Percentiles rank a stretch among this genome's conserved stretches.
These are phyloP conservation scores for Sisymbrium irio DNA, from an alignment of 345 rosid species.

Conservation along the genomic window DNA sequence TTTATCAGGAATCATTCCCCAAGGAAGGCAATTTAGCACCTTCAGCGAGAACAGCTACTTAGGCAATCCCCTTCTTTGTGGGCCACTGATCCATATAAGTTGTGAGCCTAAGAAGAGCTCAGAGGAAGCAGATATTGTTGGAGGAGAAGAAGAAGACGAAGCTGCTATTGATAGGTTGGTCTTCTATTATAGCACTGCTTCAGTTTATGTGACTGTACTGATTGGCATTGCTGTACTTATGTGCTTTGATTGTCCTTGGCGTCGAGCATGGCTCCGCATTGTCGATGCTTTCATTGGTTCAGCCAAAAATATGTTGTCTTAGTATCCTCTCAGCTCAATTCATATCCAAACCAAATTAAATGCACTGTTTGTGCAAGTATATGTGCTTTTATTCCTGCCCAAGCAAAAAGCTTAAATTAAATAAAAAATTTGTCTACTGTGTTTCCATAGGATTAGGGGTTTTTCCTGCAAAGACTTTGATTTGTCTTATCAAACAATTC, in stretches of 20 bases:
- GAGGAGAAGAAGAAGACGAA: background rate
- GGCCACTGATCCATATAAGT: background rate
- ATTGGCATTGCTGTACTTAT: background rate
- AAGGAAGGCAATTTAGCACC: background rate
- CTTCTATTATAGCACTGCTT: background rate
- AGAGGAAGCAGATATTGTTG: background rate
- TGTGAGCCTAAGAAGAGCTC: background rate
- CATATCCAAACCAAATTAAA: too few species aligned
- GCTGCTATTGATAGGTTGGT: background rate
- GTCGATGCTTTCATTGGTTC: background rate
- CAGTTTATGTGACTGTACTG: background rate
- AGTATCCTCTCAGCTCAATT: background rate
- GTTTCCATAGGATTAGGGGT: too few species aligned
- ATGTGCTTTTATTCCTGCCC: too few species aligned
- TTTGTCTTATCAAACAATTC: too few species aligned
- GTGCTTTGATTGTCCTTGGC: constrained; percentile 7
- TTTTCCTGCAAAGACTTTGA: too few species aligned
- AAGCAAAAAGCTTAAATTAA: too few species aligned
- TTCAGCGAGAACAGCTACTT: background rate
- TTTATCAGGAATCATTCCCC: background rate
- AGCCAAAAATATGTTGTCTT: background rate
- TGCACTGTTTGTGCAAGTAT: too few species aligned
- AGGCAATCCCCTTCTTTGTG: constrained; percentile 5
- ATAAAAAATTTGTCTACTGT: too few species aligned
- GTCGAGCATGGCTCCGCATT: background rate